Conservation (phyloP, 83 land plant species). For the Isoetes engelmannii region DNA sequence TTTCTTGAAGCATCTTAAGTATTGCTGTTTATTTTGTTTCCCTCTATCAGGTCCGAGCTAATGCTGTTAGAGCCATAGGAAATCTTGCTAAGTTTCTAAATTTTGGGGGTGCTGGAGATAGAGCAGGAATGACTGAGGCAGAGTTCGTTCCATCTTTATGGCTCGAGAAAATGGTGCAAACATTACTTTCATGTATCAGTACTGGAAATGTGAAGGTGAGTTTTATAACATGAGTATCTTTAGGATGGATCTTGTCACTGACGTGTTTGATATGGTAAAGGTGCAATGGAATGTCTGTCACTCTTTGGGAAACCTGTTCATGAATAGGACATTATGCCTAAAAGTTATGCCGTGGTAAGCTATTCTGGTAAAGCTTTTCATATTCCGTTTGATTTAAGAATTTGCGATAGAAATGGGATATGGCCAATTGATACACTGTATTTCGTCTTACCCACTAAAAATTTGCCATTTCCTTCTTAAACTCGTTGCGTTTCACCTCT, state of each 20-base stretch:
- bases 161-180: conserved; percentile 60
- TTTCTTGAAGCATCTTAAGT: not conserved
- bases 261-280: conserved; percentile 29
- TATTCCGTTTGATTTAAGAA: too few species aligned
- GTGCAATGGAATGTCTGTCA: conserved; percentile 99
- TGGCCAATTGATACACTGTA: too few species aligned
- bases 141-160: conserved; percentile 1
- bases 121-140: not conserved
- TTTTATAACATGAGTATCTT: not conserved
- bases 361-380: too few species aligned
- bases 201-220: conserved; percentile 83
- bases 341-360: conserved; percentile 61
- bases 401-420: too few species aligned
- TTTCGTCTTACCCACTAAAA: too few species aligned
- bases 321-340: conserved; percentile 56
- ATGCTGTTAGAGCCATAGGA: conserved; percentile 83
- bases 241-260: not conserved
- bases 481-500: not conserved
- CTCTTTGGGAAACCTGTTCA: conserved; percentile 84
- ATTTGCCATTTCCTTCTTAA: not conserved
- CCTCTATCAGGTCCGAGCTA: conserved; percentile 50
- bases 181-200: conserved; percentile 70
- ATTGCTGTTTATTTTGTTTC: not conserved
- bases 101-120: conserved; percentile 8
- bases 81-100: conserved; percentile 52